These are phyloP conservation scores for Fusarium protoensiforme DNA, from an alignment of 2,329 filamentous ascomycete species.

Conservation along the genomic window DNA sequence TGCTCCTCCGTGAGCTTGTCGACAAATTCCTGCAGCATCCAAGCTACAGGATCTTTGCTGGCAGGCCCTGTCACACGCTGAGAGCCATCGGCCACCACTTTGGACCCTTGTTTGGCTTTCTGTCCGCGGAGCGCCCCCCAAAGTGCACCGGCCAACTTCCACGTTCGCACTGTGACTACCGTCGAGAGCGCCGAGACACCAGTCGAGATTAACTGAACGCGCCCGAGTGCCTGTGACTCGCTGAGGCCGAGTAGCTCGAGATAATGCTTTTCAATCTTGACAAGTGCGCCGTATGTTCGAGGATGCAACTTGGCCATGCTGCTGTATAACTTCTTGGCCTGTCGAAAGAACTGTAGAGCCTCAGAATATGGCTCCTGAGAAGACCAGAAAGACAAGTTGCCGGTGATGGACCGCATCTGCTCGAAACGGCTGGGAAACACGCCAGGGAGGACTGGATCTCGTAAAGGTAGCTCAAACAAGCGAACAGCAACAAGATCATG, in stretches of 20 bases:
- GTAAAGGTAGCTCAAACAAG: constrained; percentile 4
- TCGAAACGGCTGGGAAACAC: constrained; percentile 6
- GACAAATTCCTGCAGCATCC: background rate
- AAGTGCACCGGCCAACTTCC: background rate
- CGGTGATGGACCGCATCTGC: constrained; percentile 2
- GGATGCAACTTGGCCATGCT: background rate
- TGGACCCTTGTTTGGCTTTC: background rate
- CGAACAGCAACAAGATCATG: background rate
- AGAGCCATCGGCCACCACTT: background rate
- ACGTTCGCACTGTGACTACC: background rate
- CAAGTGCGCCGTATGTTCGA: constrained; percentile 2
- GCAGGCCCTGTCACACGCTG: background rate
- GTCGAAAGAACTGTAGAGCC: background rate
- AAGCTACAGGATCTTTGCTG: background rate
- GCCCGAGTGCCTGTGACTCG: background rate
- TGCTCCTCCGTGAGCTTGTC: background rate
- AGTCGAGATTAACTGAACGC: background rate
- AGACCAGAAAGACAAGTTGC: constrained; percentile 5
- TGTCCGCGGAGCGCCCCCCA: background rate
- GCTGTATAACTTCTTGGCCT: background rate
- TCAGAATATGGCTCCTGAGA: background rate
- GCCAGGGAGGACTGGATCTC: constrained; percentile 2
- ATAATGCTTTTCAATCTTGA: background rate
- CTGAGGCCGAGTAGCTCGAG: background rate
- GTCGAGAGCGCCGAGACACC: background rate